phyloP scores from a whole-genome alignment of 2,329 filamentous ascomycete genomes.

The Amauroascus niger region DNA sequence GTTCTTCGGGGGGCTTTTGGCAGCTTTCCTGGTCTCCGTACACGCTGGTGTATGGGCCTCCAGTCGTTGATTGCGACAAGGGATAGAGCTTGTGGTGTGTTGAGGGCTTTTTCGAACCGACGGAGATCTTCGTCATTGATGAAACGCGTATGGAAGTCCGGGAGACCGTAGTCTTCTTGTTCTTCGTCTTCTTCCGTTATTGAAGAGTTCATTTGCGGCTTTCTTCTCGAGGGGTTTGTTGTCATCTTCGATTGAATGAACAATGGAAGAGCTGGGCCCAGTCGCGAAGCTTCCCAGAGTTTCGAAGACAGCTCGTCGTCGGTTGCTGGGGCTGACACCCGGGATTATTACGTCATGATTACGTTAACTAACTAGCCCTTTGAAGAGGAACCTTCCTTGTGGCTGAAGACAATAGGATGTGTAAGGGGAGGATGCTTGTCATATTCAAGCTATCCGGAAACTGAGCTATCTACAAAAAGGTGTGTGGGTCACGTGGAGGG shows the following conservation, averaged over 20 bases:
- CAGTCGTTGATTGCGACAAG: conserved; percentile 92
- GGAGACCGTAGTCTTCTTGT: conserved; percentile 55
- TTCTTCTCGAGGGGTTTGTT: not conserved
- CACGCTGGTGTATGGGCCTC: conserved; percentile 72
- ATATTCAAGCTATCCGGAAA: no score
- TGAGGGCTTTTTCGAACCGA: conserved; percentile 70
- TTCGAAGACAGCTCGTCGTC: not conserved
- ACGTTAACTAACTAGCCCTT: no score
- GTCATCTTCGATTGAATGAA: not conserved
- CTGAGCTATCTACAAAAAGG: no score
- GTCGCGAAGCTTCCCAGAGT: not conserved
- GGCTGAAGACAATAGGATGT: no score
- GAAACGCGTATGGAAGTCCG: conserved; percentile 74
- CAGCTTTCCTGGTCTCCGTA: conserved; percentile 43
- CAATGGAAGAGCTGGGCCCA: not conserved
- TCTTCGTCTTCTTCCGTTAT: conserved; percentile 4
- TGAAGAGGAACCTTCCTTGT: no score
- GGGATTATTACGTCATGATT: not conserved
- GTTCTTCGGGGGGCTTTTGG: conserved; percentile 45
- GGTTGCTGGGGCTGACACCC: not conserved
- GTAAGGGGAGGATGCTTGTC: no score
- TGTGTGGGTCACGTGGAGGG: no score
- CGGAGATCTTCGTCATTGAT: conserved; percentile 60
- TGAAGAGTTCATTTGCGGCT: not conserved
- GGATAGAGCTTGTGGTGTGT: conserved; percentile 66